Base-by-base conservation (phyloP, 2,329 filamentous ascomycete species). In the Aspergillus fumigatus region DNA sequence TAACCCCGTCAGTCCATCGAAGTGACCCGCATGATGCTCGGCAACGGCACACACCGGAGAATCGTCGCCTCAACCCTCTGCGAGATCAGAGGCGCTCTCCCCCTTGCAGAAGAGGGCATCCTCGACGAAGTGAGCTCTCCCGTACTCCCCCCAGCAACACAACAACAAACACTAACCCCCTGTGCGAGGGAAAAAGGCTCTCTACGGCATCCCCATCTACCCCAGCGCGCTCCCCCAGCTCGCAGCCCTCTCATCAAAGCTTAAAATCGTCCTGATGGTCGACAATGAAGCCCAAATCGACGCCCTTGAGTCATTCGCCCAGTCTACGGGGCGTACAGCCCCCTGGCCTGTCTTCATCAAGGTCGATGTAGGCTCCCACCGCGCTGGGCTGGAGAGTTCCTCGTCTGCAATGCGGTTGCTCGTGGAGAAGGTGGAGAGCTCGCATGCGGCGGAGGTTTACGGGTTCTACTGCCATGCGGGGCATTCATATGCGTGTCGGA, bases 141-240 rank as follows among this genome's bases (percentile, higher is more conserved):
- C 48, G 43, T 10, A 5, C 26, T 6, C 54, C n/a, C 43, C 14
- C n/a, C 26, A 25, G 5, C 19, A 25, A 8, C 21, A 29, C 26
- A 25, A 7, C 19, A 25, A 8, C 21, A 29, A 19, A 10, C 21
- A 45, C 21, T 23, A 48, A 55, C 29, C 23, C 2, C 25, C 50
- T 56, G 47, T 17, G 5, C 49, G 14, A 23, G 45, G 21, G 32
- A 4, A 35, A 59, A 21, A 69, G 67, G 63, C 70, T 54, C 65
- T 78, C 6, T 78, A 77, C 43, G 73, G 75, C 14, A 61, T 78
- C 4, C 76, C 76, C n/a, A 59, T 78, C 48, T 72, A 71, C 43
- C 68, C 72, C 3, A 65, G 72, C 4, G 65, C 68, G 8, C 59
- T 77, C 2, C 67, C 70, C 0, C 60, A 65, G 2, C 64, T 77